A percentile compares a stretch with the other conserved stretches of the same genome.
These are phyloP conservation scores for Ophiostoma himal-ulmi DNA, from an alignment of 2,329 filamentous ascomycete species.

Conservation along the genomic window DNA sequence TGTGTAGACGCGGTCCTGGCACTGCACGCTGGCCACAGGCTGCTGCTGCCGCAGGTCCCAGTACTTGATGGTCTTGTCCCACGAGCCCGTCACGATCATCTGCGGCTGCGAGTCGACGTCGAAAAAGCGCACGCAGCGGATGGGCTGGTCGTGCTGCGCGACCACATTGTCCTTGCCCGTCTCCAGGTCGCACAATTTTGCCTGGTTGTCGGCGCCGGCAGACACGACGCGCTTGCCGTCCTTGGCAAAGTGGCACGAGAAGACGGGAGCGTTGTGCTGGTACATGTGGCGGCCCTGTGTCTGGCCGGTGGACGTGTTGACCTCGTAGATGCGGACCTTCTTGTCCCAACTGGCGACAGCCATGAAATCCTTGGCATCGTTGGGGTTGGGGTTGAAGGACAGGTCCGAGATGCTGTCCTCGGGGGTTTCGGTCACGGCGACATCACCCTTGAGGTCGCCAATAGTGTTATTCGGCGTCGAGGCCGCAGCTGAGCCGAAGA, in stretches of 20 bases:
- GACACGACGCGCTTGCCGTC: conserved; percentile 86
- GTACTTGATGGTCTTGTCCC: conserved; percentile 88
- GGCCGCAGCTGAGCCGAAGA: conserved; percentile 41
- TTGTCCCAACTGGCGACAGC: conserved; percentile 96
- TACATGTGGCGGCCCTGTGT: conserved; percentile 81
- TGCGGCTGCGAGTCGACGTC: conserved; percentile 59
- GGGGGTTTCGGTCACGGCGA: conserved; percentile 70
- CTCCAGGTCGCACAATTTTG: conserved; percentile 78
- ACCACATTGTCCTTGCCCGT: conserved; percentile 64
- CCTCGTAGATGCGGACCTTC: conserved; percentile 95
- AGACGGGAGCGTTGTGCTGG: conserved; percentile 77
- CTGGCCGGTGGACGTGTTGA: conserved; percentile 62
- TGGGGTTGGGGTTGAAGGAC: conserved; percentile 54
- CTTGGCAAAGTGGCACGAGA: conserved; percentile 88
- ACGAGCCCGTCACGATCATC: conserved; percentile 86
- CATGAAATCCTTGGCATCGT: conserved; percentile 64
- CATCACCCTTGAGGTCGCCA: conserved; percentile 86
- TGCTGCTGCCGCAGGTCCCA: conserved; percentile 68
- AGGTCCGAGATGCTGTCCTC: conserved; percentile 87
- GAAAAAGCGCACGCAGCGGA: conserved; percentile 73
- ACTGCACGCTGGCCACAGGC: conserved; percentile 60
- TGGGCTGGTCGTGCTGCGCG: conserved; percentile 76
- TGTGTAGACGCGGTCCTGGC: conserved; percentile 77
- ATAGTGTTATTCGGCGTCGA: conserved; percentile 61
- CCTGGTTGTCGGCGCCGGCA: conserved; percentile 83